Percentiles rank a stretch among this genome's conserved stretches.
phyloP scores from a whole-genome alignment of 1,139 yeast genomes.

The Yamadazyma spencermartinsiae region DNA sequence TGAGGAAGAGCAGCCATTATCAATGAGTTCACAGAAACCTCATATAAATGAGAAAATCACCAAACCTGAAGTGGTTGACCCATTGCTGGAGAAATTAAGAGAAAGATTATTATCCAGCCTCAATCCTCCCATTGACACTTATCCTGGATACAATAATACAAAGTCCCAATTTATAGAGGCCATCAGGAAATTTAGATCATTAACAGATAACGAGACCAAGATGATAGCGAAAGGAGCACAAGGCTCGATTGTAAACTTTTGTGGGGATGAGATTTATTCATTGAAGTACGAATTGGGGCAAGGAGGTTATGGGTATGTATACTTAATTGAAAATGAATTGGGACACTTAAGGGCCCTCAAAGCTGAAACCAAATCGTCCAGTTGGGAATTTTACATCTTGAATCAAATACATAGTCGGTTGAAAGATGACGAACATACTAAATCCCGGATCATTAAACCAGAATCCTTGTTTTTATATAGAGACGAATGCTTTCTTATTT shows the following conservation, averaged over 20 bases:
- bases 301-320: constrained; percentile 83
- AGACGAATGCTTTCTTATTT: constrained; percentile 74
- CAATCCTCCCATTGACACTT: constrained; percentile 26
- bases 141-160: constrained; percentile 28
- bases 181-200: constrained; percentile 34
- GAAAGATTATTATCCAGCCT: constrained; percentile 24
- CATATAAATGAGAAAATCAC: neutral
- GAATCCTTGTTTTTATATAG: constrained; percentile 55
- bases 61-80: constrained; percentile 22
- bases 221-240: constrained; percentile 38
- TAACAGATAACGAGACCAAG: constrained; percentile 36
- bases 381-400: constrained; percentile 83
- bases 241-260: constrained; percentile 46
- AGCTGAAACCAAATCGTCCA: constrained; percentile 66
- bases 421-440: constrained; percentile 8
- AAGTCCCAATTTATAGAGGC: constrained; percentile 17
- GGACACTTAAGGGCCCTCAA: constrained; percentile 69
- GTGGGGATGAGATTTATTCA: constrained; percentile 54
- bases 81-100: constrained; percentile 28
- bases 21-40: constrained; percentile 1
- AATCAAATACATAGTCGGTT: constrained; percentile 51
- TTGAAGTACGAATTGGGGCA: constrained; percentile 66
- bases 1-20: constrained; percentile 12
- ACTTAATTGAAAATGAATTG: constrained; percentile 64
- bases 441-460: constrained; percentile 36